Conservation (phyloP, 768 basidiomycete species). For the Phaeotremella skinneri region DNA sequence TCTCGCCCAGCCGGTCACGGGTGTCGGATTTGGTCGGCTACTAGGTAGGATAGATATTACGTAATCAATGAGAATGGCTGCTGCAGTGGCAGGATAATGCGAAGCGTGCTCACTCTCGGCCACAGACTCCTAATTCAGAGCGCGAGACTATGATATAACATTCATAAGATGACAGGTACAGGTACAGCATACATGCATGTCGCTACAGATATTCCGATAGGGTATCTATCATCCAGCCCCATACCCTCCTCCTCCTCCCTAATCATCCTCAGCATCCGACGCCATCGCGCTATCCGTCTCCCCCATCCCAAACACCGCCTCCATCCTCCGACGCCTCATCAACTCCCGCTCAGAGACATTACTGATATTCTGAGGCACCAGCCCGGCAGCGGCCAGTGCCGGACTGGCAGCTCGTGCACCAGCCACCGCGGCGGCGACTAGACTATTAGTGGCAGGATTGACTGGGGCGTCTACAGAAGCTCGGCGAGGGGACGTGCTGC, state of each 20-base stretch:
- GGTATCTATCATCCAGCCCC: too few species aligned
- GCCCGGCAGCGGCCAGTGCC: conserved; percentile 37
- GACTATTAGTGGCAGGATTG: conserved; percentile 20
- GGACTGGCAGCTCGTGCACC: conserved; percentile 60
- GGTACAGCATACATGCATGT: too few species aligned
- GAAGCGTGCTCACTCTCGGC: too few species aligned
- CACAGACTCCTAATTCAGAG: too few species aligned
- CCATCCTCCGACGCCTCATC: conserved; percentile 55
- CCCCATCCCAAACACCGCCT: conserved; percentile 55
- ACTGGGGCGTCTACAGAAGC: not conserved
- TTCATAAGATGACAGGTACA: too few species aligned
- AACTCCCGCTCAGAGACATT: conserved; percentile 74
- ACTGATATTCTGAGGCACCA: conserved; percentile 50
- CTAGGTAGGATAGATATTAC: not conserved
- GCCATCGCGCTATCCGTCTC: conserved; percentile 32
- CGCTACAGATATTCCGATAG: not conserved
- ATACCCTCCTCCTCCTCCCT: conserved; percentile 2
- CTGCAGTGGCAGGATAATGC: too few species aligned
- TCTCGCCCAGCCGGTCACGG: not conserved
- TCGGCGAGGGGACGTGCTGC: not conserved
- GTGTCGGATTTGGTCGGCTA: not conserved
- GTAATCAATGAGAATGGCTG: too few species aligned
- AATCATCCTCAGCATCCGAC: conserved; percentile 34
- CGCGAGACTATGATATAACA: too few species aligned
- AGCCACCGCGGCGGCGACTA: conserved; percentile 65